Evolutionary conservation across 306 rosid species (phyloP), one percentile per base, ranked within the genome.

Genomic region (Abrus precatorius): DNA sequence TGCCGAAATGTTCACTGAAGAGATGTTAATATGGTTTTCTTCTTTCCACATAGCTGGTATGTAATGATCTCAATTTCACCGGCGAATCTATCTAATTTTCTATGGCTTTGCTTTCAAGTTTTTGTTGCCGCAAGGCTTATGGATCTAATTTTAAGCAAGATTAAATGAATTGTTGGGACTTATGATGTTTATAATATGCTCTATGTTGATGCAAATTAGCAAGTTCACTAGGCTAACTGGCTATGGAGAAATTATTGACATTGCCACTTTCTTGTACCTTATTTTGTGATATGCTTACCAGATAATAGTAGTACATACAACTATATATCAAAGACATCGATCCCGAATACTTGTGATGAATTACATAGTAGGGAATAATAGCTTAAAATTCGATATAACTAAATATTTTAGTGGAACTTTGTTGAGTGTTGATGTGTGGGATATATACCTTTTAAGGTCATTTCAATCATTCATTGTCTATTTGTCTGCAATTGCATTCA

Each of bases 1-100:
- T 56, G 54, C 85, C 8, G 90, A 91, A 82, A 74, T 85, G 68
- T 88, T 93, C 57, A 88, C 96, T 0, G 99, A 95, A 29, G 99
- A 95, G 49, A 93, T 91, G 97, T 52, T 90, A 33, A 90, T 93
- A 3, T 95, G 97, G 89, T 95, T 91, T 83, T 93, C 98, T 81
- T 95, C 97, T 75, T 95, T 93, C 76, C 99, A 95, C 73, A 81
- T 89, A 55, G 86, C 97, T 71, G 99, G 97, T 68, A 89, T 91
- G 87, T 93, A 75, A 85, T 74, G 10, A 41, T 80, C 13, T 40
- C 6, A 48, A 49, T 10, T 61, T 74, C 44, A 59, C 66, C 32
- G 27, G 0, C 5, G 40, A 71, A 76, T 70, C 70, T 82, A 3
- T 69, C 36, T 69, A 13, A 11, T 54, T 76, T 32, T 29, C 50